Evolutionary conservation across 2,329 filamentous ascomycete species (phyloP).

Genomic region (Lachnellula suecica): DNA sequence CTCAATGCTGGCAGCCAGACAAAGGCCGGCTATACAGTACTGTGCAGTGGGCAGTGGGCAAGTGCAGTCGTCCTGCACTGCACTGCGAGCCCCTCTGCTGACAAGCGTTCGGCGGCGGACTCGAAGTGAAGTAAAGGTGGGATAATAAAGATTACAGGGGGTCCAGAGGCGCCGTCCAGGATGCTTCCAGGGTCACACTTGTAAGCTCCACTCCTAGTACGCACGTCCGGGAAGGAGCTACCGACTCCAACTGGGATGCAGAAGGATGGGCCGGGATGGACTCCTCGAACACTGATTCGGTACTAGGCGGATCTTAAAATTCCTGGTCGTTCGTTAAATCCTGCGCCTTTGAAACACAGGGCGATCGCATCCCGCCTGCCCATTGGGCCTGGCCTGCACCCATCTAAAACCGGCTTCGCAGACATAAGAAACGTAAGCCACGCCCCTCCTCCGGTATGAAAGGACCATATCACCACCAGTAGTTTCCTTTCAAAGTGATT

Average conservation of each 20-base stretch:
- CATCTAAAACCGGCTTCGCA: neutral
- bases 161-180: neutral
- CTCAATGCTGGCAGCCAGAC: neutral
- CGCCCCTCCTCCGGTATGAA: slow-evolving; percentile 22
- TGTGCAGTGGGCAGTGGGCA: neutral
- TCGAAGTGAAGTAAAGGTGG: slow-evolving; percentile 2
- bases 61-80: neutral
- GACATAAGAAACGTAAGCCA: slow-evolving; percentile 17
- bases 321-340: slow-evolving; percentile 18
- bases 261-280: neutral
- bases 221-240: neutral
- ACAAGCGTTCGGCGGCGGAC: neutral
- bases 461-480: slow-evolving; percentile 19
- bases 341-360: slow-evolving; percentile 21
- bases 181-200: slow-evolving; percentile 8
- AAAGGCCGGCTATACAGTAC: neutral
- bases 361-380: slow-evolving; percentile 10
- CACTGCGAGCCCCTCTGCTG: neutral
- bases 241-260: neutral
- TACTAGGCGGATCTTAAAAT: slow-evolving; percentile 15
- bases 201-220: slow-evolving; percentile 2
- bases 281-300: slow-evolving; percentile 11
- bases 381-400: neutral
- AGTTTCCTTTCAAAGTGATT: neutral
- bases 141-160: slow-evolving; percentile 18